These are phyloP conservation scores for Arthrobotrys pseudoclavata DNA, from an alignment of 2,329 filamentous ascomycete species.

Conservation along the genomic window DNA sequence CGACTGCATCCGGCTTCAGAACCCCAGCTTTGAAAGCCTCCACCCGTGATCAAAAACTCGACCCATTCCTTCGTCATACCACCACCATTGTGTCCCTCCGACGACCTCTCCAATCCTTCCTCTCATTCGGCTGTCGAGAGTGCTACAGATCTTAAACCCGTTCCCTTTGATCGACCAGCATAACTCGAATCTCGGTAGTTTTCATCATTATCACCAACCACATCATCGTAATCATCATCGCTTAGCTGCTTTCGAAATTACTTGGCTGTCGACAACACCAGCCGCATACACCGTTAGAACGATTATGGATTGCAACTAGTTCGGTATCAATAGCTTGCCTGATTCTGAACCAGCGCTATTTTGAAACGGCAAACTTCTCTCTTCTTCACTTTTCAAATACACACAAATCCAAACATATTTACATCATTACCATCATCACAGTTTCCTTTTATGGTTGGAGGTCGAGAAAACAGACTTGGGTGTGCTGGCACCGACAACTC, in stretches of 20 bases:
- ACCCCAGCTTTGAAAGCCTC: slow-evolving; percentile 30
- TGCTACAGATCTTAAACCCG: slow-evolving; percentile 12
- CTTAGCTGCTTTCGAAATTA: background rate
- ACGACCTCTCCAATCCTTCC: slow-evolving; percentile 32
- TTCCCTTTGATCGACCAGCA: slow-evolving; percentile 11
- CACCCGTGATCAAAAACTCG: slow-evolving; percentile 43
- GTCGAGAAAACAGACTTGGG: slow-evolving; percentile 19
- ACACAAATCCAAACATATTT: background rate
- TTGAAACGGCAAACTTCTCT: background rate
- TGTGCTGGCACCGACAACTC: slow-evolving; percentile 55
- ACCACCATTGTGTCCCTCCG: slow-evolving; percentile 32
- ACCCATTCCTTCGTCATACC: slow-evolving; percentile 50
- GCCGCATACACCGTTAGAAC: slow-evolving; percentile 20
- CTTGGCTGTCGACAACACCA: background rate
- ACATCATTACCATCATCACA: slow-evolving; percentile 3
- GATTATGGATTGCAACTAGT: slow-evolving; percentile 49
- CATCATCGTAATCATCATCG: background rate
- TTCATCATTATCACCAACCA: background rate
- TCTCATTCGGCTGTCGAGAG: slow-evolving; percentile 4
- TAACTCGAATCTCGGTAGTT: slow-evolving; percentile 7
- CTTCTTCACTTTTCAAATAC: background rate
- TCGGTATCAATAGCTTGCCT: slow-evolving; percentile 12
- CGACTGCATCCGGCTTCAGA: slow-evolving; percentile 32
- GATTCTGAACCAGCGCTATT: background rate
- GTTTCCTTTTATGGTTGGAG: slow-evolving; percentile 53